These are phyloP conservation scores for Ceratocystis destructans DNA, from an alignment of 2,329 filamentous ascomycete genomes.

Conservation along the genomic window DNA sequence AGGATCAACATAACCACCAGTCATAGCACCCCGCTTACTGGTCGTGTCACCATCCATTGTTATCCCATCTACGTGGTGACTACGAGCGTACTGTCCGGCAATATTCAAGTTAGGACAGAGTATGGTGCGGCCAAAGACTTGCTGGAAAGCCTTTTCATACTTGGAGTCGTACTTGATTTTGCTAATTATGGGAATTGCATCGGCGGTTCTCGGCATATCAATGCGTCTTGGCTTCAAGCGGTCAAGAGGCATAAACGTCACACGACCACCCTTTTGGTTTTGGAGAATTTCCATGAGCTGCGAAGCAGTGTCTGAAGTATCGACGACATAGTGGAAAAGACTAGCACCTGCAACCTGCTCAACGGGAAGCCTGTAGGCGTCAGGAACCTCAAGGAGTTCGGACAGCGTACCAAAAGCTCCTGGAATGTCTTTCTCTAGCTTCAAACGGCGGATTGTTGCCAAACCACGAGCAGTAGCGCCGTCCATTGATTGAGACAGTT, in stretches of 20 bases:
- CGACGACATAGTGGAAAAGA: slow-evolving; percentile 91
- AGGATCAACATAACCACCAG: slow-evolving; percentile 83
- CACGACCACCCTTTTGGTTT: slow-evolving; percentile 64
- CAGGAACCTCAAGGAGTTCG: slow-evolving; percentile 77
- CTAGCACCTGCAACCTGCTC: slow-evolving; percentile 88
- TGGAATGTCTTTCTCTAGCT: slow-evolving; percentile 61
- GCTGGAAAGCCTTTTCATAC: slow-evolving; percentile 77
- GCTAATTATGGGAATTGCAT: slow-evolving; percentile 74
- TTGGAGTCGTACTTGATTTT: slow-evolving; percentile 66
- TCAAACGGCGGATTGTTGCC: slow-evolving; percentile 72
- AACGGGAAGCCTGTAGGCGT: slow-evolving; percentile 74
- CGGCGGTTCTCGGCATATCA: slow-evolving; percentile 72
- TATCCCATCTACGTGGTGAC: slow-evolving; percentile 82
- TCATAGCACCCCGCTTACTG: slow-evolving; percentile 89
- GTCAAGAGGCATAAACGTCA: slow-evolving; percentile 91
- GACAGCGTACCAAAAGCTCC: slow-evolving; percentile 88
- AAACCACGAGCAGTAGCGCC: slow-evolving; percentile 74
- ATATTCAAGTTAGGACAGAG: slow-evolving; percentile 82
- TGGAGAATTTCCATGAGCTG: slow-evolving; percentile 67
- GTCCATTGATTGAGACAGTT: slow-evolving; percentile 76
- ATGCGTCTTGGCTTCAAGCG: slow-evolving; percentile 56
- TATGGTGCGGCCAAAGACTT: slow-evolving; percentile 91
- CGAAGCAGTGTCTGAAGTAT: slow-evolving; percentile 77
- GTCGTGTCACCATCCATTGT: slow-evolving; percentile 90
- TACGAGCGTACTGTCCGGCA: slow-evolving; percentile 80